These are phyloP conservation scores for Penicillium italicum DNA, from an alignment of 2,329 filamentous ascomycete species.

Conservation along the genomic window DNA sequence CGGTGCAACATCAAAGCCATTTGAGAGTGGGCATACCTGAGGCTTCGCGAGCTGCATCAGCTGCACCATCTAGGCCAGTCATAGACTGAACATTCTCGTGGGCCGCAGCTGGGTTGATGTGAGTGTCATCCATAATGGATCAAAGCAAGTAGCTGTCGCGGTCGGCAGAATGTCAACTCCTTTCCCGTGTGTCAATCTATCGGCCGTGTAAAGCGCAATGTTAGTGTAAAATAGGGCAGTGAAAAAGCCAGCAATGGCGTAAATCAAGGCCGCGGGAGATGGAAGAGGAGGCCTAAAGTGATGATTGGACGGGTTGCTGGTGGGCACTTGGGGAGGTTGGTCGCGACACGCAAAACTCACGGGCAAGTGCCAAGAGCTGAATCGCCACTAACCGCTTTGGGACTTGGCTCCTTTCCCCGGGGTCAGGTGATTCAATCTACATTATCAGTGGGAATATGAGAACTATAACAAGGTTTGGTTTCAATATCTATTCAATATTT, in stretches of 20 bases:
- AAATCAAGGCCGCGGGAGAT: slow-evolving; percentile 12
- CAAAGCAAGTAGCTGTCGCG: slow-evolving; percentile 30
- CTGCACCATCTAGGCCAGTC: slow-evolving; percentile 29
- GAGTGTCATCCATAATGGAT: slow-evolving; percentile 39
- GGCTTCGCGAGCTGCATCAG: slow-evolving; percentile 27
- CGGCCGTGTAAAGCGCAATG: slow-evolving; percentile 14
- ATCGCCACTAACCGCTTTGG: slow-evolving; percentile 17
- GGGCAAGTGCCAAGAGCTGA: slow-evolving; percentile 28
- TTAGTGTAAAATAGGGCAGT: background rate
- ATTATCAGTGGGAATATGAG: background rate
- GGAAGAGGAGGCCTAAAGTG: slow-evolving; percentile 12
- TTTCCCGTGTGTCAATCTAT: slow-evolving; percentile 25
- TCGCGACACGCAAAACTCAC: slow-evolving; percentile 36
- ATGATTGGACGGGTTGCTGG: slow-evolving; percentile 25
- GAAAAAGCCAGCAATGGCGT: slow-evolving; percentile 4
- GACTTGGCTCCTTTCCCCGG: background rate
- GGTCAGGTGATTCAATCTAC: background rate
- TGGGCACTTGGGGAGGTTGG: slow-evolving; percentile 31
- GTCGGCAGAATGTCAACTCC: slow-evolving; percentile 30
- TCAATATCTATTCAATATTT: background rate
- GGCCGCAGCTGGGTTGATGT: slow-evolving; percentile 25
- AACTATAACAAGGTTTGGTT: background rate
- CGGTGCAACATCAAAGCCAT: slow-evolving; percentile 11
- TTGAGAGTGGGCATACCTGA: slow-evolving; percentile 30
- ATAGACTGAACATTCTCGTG: slow-evolving; percentile 29